Conservation (phyloP, 2,329 filamentous ascomycete genomes). For the Stemphylium lycopersici region DNA sequence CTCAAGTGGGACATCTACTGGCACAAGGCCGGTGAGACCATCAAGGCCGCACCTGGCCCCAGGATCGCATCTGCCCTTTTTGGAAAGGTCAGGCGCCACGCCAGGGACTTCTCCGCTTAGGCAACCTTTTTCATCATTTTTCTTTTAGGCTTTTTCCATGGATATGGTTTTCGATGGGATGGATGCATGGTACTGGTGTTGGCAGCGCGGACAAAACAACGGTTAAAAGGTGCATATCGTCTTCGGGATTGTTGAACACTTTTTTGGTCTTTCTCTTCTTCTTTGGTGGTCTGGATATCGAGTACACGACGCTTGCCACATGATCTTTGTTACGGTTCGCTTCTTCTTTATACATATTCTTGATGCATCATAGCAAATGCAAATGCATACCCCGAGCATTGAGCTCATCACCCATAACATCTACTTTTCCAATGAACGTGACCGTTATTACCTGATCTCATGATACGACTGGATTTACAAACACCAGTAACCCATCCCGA, state of each 20-base stretch:
- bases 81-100: slow-evolving; percentile 23
- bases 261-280: slow-evolving; percentile 2
- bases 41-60: slow-evolving; percentile 31
- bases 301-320: not conserved
- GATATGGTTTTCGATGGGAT: not conserved
- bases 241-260: not conserved
- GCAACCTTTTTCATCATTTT: not conserved
- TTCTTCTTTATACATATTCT: slow-evolving; percentile 2
- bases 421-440: not conserved
- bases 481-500: too few species aligned
- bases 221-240: not conserved
- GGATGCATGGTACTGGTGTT: not conserved
- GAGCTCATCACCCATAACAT: not conserved
- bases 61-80: slow-evolving; percentile 26
- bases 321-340: slow-evolving; percentile 4
- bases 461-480: too few species aligned
- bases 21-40: slow-evolving; percentile 34
- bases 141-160: not conserved
- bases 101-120: slow-evolving; percentile 37
- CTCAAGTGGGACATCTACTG: slow-evolving; percentile 40
- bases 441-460: not conserved
- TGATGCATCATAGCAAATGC: not conserved
- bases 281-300: slow-evolving; percentile 1
- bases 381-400: slow-evolving; percentile 1
- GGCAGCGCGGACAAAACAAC: not conserved